Conservation (phyloP, 257 asterid species). For the Fraxinus anomala region DNA sequence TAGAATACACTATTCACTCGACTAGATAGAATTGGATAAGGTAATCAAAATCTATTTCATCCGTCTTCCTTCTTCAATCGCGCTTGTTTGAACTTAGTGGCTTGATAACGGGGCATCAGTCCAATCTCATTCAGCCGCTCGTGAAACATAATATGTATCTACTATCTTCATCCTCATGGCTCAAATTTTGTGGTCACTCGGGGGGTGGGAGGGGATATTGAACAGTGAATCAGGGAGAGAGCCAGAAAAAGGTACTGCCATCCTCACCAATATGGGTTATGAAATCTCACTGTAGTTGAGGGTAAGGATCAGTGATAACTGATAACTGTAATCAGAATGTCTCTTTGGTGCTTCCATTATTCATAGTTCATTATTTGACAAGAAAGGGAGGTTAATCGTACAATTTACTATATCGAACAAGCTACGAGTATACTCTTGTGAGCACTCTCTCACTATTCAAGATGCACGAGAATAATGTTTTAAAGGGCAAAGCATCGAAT, state of each 20-base stretch:
- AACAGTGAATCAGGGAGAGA: constrained; percentile 22
- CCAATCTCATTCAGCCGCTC: background rate
- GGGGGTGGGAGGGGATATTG: background rate
- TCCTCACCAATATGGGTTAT: constrained; percentile 3
- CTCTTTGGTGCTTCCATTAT: background rate
- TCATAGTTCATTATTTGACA: constrained; percentile 12
- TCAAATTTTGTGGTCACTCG: background rate
- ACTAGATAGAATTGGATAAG: no score
- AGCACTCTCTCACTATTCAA: background rate
- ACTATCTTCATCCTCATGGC: background rate
- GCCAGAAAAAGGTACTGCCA: background rate
- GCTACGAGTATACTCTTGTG: background rate
- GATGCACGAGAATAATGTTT: no score
- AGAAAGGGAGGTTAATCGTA: background rate
- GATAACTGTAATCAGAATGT: constrained; percentile 12
- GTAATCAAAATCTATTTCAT: no score
- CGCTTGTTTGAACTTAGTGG: background rate
- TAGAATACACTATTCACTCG: no score
- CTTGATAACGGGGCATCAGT: background rate
- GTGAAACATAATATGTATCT: constrained; percentile 6
- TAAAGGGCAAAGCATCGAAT: background rate
- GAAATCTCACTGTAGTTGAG: background rate
- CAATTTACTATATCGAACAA: background rate
- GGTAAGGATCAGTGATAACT: background rate
- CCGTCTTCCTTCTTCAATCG: background rate